Evolutionary conservation across 768 basidiomycete species (phyloP), one percentile per base, ranked within the genome.

Genomic region (Coprinopsis strossmayeri): DNA sequence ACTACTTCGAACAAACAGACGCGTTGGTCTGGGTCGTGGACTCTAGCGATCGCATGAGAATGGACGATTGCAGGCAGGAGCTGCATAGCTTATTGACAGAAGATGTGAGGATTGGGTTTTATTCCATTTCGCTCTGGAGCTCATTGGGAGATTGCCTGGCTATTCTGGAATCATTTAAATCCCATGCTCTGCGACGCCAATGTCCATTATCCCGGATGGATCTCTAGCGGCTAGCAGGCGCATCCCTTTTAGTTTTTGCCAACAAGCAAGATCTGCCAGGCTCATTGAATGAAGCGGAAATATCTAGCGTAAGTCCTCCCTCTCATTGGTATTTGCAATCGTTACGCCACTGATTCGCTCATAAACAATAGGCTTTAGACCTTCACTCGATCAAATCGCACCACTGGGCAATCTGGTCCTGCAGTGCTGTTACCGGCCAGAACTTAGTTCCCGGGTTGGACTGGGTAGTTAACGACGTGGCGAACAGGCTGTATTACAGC

Each of bases 1-100:
- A 98, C 65, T 98, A 98, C 69, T 98, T 98, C 57, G 96, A 99
- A 66, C 91, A 93, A 67, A 98, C 96, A 9, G 96, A 98, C 66
- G 95, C 89, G 5, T 74, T 99, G 37, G 92, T 98, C 27, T 99
- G 96, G 96, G 95, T 99, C 15, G 94, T 99, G 34, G 96, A 99
- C 70, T 95, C 93, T 0, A 79, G 87, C 30, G 95, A 98, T 68
- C 78, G 88, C 34, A 74, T 91, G 71, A 79, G 96, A 53, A 90
- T 96, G 78, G 67, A 72, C 42, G 94, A 98, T 63, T 98, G 95
- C 68, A 86, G 77, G 60, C 71, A 81, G 42, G 96, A 99, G 66
- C 74, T 98, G 18, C 83, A 87, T 56, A 83, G 75, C 57, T 76
- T 99, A 40, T 73, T 98, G 46, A 78, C 82, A 17, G 94, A 98